Conservation (phyloP, 768 basidiomycete genomes). For the Russula earlei region DNA sequence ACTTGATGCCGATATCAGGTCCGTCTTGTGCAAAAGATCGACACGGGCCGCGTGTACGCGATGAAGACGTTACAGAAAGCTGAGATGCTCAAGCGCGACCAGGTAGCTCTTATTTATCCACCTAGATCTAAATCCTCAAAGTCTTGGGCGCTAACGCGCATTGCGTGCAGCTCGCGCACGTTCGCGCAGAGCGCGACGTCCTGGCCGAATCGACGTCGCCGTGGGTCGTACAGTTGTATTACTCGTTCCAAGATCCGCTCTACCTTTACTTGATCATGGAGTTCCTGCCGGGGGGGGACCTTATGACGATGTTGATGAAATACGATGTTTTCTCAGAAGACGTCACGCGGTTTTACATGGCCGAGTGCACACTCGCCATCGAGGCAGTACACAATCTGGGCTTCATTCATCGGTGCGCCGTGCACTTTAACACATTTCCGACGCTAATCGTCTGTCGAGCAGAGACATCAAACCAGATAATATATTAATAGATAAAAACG, state of each 20-base stretch:
- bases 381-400: constrained; percentile 96
- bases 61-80: constrained; percentile 97
- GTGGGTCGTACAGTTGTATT: constrained; percentile 96
- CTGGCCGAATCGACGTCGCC: constrained; percentile 90
- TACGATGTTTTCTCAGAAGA: constrained; percentile 99
- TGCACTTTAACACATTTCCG: not conserved
- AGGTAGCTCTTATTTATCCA: constrained; percentile 41
- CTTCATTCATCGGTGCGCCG: constrained; percentile 86
- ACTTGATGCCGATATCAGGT: constrained; percentile 38
- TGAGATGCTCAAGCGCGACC: constrained; percentile 99
- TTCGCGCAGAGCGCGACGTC: constrained; percentile 94
- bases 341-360: constrained; percentile 98
- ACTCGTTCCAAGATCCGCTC: constrained; percentile 91
- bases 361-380: constrained; percentile 93
- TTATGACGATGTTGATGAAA: constrained; percentile 99
- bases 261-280: constrained; percentile 98
- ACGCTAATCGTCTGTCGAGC: constrained; percentile 2
- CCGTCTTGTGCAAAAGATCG: constrained; percentile 88
- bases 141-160: not conserved
- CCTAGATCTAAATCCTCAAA: not conserved
- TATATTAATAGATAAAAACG: constrained; percentile 94
- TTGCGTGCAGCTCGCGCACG: constrained; percentile 75
- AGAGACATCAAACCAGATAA: constrained; percentile 99
- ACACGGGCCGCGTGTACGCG: constrained; percentile 97
- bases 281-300: constrained; percentile 94